Base-by-base conservation (phyloP, 257 asterid genomes). In the Nicotiana paniculata region DNA sequence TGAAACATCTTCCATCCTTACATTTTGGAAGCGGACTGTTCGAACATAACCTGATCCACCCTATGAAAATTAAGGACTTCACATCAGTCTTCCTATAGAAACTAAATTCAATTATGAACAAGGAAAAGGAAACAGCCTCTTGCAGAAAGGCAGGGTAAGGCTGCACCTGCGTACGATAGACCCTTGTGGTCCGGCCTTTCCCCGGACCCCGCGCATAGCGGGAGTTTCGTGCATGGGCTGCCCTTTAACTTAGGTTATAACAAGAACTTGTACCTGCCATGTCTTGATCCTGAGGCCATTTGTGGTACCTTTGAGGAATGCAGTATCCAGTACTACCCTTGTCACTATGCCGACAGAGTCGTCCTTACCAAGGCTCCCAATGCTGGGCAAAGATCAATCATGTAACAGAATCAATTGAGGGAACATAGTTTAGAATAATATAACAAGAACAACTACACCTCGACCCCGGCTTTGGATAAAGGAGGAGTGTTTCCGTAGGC, bases 201-300 rank as follows among this genome's bases (percentile, higher is more conserved):
- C 48, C 0, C 2, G 48, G 10, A 39, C 46, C 48, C 48, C 3
- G 3, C 10, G 1, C 46, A 39, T 39, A 39, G 46, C 46, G 48
- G 10, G 48, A 7, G 48, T 39, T 7, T 39, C 3, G 3, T 39
- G 3, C 48, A 7, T 6, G 48, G 10, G 10, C 48, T 39, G 48
- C 48, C 48, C 48, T 39, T 39, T 46, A 61, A 57, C 63, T 57
- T 2, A 57, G 63, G 24, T 57, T 7, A 57, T 57, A n/a, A 57
- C 63, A 18, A 57, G 63, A 57, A 61, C 28, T 28, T 76, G 72
- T 13, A 93, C 99, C 97, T 96, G 99, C 95, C 95, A 96, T 46
- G 97, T 94, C 90, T 96, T 96, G 87, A 96, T 96, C 83, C 99
- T 87, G 30, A 96, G 97, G 65, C 99, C 98, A 51, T 96, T 96